A percentile compares a stretch with the other conserved stretches of the same genome.
These are phyloP conservation scores for Coemansia nantahalensis DNA, from an alignment of 192 early-diverging fungal genomes.

Conservation along the genomic window DNA sequence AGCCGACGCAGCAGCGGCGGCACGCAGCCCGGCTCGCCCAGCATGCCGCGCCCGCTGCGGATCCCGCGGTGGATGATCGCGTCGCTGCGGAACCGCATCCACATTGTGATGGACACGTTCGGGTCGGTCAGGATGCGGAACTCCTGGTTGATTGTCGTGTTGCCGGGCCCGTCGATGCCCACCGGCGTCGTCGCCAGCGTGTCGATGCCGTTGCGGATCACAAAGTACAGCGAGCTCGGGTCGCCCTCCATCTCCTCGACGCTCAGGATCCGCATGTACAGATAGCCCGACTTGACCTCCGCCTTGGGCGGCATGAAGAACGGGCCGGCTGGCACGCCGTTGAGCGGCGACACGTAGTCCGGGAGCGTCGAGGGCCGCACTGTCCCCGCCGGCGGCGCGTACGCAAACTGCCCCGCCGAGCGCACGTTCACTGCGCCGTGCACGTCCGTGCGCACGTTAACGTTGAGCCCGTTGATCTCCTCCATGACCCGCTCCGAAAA, in stretches of 20 bases:
- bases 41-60: neutral
- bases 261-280: constrained; percentile 53
- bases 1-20: constrained; percentile 44
- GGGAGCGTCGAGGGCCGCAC: constrained; percentile 44
- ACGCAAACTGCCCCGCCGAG: constrained; percentile 29
- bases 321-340: constrained; percentile 41
- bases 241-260: constrained; percentile 46
- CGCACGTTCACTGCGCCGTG: constrained; percentile 21
- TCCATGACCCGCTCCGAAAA: constrained; percentile 42
- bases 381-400: constrained; percentile 23
- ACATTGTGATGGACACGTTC: constrained; percentile 50
- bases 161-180: constrained; percentile 10
- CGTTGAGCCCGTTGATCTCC: constrained; percentile 31
- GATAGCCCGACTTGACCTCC: constrained; percentile 29
- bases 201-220: constrained; percentile 55
- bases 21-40: constrained; percentile 22
- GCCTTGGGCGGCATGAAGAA: constrained; percentile 50
- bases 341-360: constrained; percentile 45
- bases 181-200: constrained; percentile 50
- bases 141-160: constrained; percentile 50
- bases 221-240: constrained; percentile 50
- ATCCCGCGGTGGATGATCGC: constrained; percentile 34
- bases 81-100: constrained; percentile 53
- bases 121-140: constrained; percentile 52
- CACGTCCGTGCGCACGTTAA: constrained; percentile 25